phyloP scores from a whole-genome alignment of 2,329 filamentous ascomycete genomes.

The Fusarium mangiferae region DNA sequence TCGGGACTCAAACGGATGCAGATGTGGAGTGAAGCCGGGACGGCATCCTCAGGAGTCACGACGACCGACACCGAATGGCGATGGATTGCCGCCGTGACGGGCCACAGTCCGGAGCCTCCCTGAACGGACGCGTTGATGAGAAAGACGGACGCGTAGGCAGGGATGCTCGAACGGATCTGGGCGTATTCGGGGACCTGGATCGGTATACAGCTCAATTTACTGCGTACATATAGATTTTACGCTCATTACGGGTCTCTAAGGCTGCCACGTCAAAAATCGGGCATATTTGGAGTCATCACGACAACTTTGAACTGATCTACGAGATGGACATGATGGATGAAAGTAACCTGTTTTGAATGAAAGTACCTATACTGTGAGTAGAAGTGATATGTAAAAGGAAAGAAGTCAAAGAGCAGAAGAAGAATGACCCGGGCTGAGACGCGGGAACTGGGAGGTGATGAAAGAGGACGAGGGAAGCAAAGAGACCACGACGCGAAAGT shows the following conservation, averaged over 20 bases:
- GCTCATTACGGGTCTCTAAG: not conserved
- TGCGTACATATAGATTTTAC: not conserved
- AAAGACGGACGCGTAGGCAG: not conserved
- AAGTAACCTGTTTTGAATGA: not conserved
- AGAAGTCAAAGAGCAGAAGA: slow-evolving; percentile 23
- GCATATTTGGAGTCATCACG: not conserved
- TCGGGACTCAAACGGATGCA: slow-evolving; percentile 21
- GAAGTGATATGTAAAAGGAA: slow-evolving; percentile 34
- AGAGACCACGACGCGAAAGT: slow-evolving; percentile 4
- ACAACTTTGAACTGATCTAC: not conserved
- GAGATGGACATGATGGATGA: not conserved
- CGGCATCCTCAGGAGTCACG: slow-evolving; percentile 5
- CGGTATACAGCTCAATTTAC: not conserved
- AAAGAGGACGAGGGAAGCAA: not conserved
- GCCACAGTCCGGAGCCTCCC: slow-evolving; percentile 8
- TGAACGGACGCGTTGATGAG: slow-evolving; percentile 27
- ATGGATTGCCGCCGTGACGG: slow-evolving; percentile 11
- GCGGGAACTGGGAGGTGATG: not conserved
- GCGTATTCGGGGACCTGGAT: not conserved
- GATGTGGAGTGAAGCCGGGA: slow-evolving; percentile 28
- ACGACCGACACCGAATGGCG: slow-evolving; percentile 11
- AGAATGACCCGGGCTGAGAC: slow-evolving; percentile 22
- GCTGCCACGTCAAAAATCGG: not conserved
- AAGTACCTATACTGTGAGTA: not conserved
- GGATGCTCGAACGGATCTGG: not conserved